Percentiles rank a stretch among this genome's conserved stretches.
phyloP scores from a whole-genome alignment of 176 grass and related monocot genomes.

The Pharus latifolius region DNA sequence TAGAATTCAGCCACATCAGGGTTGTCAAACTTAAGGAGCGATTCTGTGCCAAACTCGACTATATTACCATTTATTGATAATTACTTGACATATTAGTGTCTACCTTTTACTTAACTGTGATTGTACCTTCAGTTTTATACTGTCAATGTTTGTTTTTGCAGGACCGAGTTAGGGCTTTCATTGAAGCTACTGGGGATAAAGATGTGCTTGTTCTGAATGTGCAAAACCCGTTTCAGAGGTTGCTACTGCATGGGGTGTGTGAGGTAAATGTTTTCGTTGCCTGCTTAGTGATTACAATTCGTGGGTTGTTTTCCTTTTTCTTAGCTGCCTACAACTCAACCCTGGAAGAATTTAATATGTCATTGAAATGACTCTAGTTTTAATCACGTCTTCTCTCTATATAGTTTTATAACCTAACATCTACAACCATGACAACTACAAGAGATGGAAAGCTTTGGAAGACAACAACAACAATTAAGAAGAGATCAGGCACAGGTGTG shows the following conservation, averaged over 20 bases:
- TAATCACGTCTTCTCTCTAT: not conserved
- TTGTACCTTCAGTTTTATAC: no score
- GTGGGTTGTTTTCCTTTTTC: no score
- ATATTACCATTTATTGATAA: not conserved
- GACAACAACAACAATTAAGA: slow-evolving; percentile 61
- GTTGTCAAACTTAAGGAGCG: not conserved
- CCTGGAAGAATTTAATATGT: not conserved
- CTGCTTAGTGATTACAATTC: no score
- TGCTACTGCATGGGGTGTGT: slow-evolving; percentile 81
- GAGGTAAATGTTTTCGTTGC: slow-evolving; percentile 64
- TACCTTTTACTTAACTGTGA: not conserved
- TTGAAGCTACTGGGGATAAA: slow-evolving; percentile 23
- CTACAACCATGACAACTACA: slow-evolving; percentile 25
- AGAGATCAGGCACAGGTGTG: slow-evolving; percentile 33
- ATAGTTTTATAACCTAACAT: slow-evolving; percentile 80
- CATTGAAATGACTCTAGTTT: not conserved
- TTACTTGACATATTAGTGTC: not conserved
- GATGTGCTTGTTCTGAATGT: slow-evolving; percentile 62
- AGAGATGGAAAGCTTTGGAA: slow-evolving; percentile 57
- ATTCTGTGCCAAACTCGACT: not conserved
- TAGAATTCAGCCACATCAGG: not conserved
- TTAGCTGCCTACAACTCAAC: no score
- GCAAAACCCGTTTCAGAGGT: slow-evolving; percentile 74
- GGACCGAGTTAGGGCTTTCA: slow-evolving; percentile 53
- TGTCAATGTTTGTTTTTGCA: slow-evolving; percentile 4